Conservation (phyloP, 331 rosid species). For the Rosa hybrid region DNA sequence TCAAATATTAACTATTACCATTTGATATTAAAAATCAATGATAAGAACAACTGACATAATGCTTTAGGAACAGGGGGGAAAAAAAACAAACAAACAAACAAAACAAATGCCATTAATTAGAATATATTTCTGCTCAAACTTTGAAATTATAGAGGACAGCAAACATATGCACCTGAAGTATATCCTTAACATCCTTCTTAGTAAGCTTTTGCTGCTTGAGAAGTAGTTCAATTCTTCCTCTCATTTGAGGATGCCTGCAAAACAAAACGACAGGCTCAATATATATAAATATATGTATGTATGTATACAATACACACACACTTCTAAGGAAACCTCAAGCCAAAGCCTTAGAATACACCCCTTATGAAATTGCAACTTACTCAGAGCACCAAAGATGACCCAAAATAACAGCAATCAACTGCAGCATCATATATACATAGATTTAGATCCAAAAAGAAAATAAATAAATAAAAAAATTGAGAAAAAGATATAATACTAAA, state of each 20-base stretch:
- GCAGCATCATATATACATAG: slow-evolving; percentile 38
- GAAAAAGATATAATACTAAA: not conserved
- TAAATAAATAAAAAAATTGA: not conserved
- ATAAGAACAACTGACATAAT: not conserved
- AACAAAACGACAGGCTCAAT: not conserved
- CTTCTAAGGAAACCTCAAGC: not conserved
- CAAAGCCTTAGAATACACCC: not conserved
- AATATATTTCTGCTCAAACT: not conserved
- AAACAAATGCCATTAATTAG: not conserved
- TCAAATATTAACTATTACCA: not conserved
- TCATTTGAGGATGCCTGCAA: slow-evolving; percentile 75
- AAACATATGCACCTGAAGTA: slow-evolving; percentile 64
- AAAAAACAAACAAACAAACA: not conserved
- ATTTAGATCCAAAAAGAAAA: slow-evolving; percentile 14
- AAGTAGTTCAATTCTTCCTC: slow-evolving; percentile 84
- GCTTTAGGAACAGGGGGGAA: no score
- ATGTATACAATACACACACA: not conserved
- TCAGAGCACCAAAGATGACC: slow-evolving; percentile 93
- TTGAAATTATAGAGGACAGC: not conserved
- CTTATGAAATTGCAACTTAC: slow-evolving; percentile 42
- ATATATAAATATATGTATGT: not conserved
- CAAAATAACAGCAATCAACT: slow-evolving; percentile 85
- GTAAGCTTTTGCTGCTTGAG: slow-evolving; percentile 89
- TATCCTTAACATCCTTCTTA: slow-evolving; percentile 60
- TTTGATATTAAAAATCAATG: not conserved